Base-by-base conservation (phyloP, 768 basidiomycete genomes). In the Termitomyces sp. region DNA sequence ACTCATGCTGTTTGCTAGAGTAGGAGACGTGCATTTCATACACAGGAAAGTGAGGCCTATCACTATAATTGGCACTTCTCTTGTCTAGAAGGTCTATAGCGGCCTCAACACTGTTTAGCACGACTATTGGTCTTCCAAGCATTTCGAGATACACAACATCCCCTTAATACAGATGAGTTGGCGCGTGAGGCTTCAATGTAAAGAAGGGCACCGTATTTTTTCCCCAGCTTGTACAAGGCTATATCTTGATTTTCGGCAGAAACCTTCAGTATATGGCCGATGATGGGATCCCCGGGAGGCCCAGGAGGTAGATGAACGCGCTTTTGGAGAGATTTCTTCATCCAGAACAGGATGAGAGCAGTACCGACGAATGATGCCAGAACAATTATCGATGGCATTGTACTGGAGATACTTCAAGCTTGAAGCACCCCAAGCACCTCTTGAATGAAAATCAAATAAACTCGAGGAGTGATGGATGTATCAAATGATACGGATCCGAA, bases 21-120 rank as follows among this genome's bases (percentile, higher is more conserved):
- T n/a, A n/a, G n/a, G n/a, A n/a, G 17, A 54, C 54, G 11, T 11
- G 54, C 57, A 54, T 39, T 17, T 58, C 41, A 19, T 40, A 47
- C 16, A 54, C 17, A 19, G 46, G 58, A 25, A 68, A 58, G 35
- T 30, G 28, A 17, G 70, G 68, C 19, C 72, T 64, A 46, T 68
- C 68, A 25, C 65, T 67, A 55, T 78, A 79, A 23, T 72, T 75
- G 16, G 61, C 44, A 19, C 71, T 70, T 34, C 75, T 63, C 45
- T 70, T 75, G 35, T 79, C 77, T 17, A 78, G 67, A 17, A 79
- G 69, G 10, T 79, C 79, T 14, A 59, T 59, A 1, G 72, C 73
- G 10, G 72, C 67, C 43, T 76, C 59, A 0, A 65, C 54, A 11
- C 69, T 70, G 55, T 76, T 74, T 52, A 79, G 27, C 9, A 71